Evolutionary conservation across 1,284 basidiomycete genomes (phyloP).

Genomic region (Melampsora americana): DNA sequence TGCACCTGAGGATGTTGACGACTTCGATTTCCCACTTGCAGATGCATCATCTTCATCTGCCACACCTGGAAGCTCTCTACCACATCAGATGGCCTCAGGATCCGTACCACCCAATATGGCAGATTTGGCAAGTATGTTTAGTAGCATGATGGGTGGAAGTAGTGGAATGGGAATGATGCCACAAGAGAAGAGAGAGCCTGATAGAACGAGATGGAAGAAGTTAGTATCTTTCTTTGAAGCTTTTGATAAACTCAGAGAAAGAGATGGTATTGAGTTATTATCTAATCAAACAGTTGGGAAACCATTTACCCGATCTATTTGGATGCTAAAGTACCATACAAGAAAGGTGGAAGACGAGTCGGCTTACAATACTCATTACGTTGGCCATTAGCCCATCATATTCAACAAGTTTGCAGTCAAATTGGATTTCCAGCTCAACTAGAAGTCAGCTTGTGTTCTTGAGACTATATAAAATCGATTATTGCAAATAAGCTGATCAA

Average conservation of each 20-base stretch:
- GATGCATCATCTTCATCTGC: neutral
- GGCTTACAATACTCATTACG: conserved; percentile 75
- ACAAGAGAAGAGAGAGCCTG: neutral
- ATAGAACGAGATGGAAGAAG: conserved; percentile 19
- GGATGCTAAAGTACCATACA: conserved; percentile 85
- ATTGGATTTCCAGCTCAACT: conserved; percentile 76
- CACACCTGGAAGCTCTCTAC: neutral
- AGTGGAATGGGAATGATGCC: conserved; percentile 14
- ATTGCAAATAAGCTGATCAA: neutral
- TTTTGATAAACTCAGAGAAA: neutral
- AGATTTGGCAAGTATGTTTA: neutral
- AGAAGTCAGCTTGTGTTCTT: conserved; percentile 60
- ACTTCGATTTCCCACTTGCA: conserved; percentile 36
- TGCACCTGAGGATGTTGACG: conserved; percentile 27
- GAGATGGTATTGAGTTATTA: too few species aligned
- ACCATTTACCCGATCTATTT: conserved; percentile 95
- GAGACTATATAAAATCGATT: neutral
- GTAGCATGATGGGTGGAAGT: conserved; percentile 22
- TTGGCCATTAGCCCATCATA: conserved; percentile 89
- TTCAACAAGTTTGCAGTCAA: conserved; percentile 74
- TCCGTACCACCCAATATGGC: conserved; percentile 7
- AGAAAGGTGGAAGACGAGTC: conserved; percentile 76
- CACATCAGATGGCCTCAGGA: neutral
- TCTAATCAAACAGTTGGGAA: conserved; percentile 67
- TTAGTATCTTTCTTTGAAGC: neutral